Evolutionary conservation across 768 basidiomycete species (phyloP), one percentile per base, ranked within the genome.

Genomic region (Lentinus brumalis): DNA sequence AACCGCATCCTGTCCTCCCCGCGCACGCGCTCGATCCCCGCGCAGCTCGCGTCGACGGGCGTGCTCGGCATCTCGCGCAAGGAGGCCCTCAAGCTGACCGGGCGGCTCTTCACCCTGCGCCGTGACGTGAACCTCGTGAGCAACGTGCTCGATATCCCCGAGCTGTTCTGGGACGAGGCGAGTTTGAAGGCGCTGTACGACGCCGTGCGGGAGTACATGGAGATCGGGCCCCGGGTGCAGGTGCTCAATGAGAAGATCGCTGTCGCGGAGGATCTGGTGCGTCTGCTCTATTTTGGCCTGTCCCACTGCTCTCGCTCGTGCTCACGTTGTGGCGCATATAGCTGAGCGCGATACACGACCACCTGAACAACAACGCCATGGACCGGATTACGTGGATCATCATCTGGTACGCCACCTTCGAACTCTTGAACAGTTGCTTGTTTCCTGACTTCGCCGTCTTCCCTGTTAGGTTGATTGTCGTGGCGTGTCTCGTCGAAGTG

Each of bases 101-200:
- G 71, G 11, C 62, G 65, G 32, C 73, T 97, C 42, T 96, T 97
- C 81, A 94, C 89, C 70, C 79, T 97, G 9, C 83, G 94, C 5
- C 83, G 92, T 50, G 94, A 96, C 64, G 88, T 97, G 30, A 96
- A 96, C 67, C 78, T 98, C 1, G 92, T 95, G 10, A 92, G 90
- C 26, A 96, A 96, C 68, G 93, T 98, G 32, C 81, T 98, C 1
- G 96, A 98, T 69, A 89, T 93, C 5, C 95, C 95, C 0, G 94
- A 95, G 70, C 75, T 98, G 49, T 98, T 98, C 74, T 97, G 95
- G 96, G 88, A 86, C 53, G 95, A 96, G 70, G 94, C 94, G 11
- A 94, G 90, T 65, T 76, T 96, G 66, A 90, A 91, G 68, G 89
- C 86, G 31, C 74, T 98, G 39, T 98, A 98, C 70, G 92, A 94